Percentiles rank a stretch among this genome's conserved stretches.
phyloP scores from a whole-genome alignment of 31 red algal species.

The Asparagopsis taxiformis region DNA sequence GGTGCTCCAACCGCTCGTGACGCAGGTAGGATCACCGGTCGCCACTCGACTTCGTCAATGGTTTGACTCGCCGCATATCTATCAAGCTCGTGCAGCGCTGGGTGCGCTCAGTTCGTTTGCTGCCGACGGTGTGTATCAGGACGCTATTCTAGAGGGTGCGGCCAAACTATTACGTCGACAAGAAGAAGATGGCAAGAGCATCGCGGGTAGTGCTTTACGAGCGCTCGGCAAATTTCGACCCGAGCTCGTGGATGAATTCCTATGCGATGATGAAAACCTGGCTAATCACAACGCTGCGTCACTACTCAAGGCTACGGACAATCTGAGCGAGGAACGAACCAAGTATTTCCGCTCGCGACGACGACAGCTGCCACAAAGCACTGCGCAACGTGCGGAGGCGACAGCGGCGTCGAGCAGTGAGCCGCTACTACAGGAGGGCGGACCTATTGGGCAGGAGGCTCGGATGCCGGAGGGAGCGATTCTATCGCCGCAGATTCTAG shows the following conservation, averaged over 20 bases:
- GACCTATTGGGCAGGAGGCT: too few species aligned
- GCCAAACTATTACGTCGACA: conserved; percentile 13
- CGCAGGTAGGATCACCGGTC: conserved; percentile 1
- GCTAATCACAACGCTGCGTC: conserved; percentile 12
- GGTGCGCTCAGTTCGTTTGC: conserved; percentile 29
- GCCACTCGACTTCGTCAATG: conserved; percentile 20
- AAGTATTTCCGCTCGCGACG: too few species aligned
- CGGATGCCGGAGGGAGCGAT: too few species aligned
- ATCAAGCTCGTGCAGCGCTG: conserved; percentile 41
- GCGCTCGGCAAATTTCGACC: conserved; percentile 30
- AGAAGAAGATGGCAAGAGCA: conserved; percentile 45
- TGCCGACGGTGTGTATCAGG: conserved; percentile 45
- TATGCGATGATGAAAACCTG: conserved; percentile 31
- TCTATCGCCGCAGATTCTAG: too few species aligned
- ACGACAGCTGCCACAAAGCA: too few species aligned
- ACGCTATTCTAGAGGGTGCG: conserved; percentile 33
- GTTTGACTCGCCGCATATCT: conserved; percentile 7
- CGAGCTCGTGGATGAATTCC: conserved; percentile 26
- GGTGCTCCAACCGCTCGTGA: conserved; percentile 32
- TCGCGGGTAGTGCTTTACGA: conserved; percentile 43
- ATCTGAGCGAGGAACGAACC: too few species aligned
- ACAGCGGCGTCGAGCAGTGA: too few species aligned
- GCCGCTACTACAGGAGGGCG: too few species aligned
- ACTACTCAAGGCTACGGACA: conserved; percentile 20
- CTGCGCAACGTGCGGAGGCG: too few species aligned